These are phyloP conservation scores for Acanthochlamys bracteata DNA, from an alignment of 106 monocot genomes.

Conservation along the genomic window DNA sequence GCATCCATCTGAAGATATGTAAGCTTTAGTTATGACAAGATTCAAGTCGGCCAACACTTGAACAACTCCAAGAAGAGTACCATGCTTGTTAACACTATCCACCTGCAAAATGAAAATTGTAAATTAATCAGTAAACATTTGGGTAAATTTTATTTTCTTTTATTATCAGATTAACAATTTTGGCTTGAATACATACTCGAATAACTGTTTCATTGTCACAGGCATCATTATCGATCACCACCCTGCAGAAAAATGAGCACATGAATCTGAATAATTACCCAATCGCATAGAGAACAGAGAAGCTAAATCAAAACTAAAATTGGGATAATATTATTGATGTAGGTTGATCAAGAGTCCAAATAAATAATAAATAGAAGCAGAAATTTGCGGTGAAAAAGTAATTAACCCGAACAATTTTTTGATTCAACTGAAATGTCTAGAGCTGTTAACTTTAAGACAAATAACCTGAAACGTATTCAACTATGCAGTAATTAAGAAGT, in stretches of 20 bases:
- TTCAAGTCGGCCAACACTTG: constrained; percentile 23
- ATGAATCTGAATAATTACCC: neutral
- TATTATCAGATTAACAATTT: neutral
- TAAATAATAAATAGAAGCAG: no score
- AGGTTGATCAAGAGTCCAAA: no score
- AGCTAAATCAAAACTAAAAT: no score
- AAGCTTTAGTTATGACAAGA: constrained; percentile 23
- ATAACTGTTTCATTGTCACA: constrained; percentile 29
- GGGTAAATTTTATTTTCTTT: neutral
- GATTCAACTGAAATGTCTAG: no score
- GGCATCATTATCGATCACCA: constrained; percentile 42
- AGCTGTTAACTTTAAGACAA: no score
- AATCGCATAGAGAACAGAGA: neutral
- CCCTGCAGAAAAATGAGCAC: constrained; percentile 12
- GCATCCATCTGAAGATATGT: constrained; percentile 30
- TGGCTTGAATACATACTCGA: constrained; percentile 15
- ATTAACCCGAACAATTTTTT: no score
- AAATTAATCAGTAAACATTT: neutral
- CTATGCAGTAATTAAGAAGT: no score
- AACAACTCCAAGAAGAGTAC: constrained; percentile 21
- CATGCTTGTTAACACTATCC: constrained; percentile 17
- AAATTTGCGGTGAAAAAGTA: no score
- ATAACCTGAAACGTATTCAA: no score
- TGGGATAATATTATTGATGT: no score
- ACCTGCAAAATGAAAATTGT: neutral